phyloP scores from a whole-genome alignment of 2,329 filamentous ascomycete species.

The Trichoderma koningii region DNA sequence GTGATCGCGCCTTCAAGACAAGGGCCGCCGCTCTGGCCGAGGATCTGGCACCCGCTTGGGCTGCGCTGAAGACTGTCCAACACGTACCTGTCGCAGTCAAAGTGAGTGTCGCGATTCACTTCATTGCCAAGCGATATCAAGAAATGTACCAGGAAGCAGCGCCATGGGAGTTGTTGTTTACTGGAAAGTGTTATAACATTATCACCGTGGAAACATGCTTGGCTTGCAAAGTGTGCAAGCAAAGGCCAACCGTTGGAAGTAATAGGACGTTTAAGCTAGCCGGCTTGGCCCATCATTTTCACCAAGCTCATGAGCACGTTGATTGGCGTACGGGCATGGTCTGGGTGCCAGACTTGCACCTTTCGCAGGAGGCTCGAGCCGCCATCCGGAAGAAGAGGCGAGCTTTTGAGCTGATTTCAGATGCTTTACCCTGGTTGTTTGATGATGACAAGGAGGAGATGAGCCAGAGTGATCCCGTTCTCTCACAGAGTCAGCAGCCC shows the following conservation, averaged over 20 bases:
- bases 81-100: slow-evolving; percentile 64
- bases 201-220: slow-evolving; percentile 40
- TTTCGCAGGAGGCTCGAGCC: slow-evolving; percentile 37
- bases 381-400: slow-evolving; percentile 38
- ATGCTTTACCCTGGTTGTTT: slow-evolving; percentile 45
- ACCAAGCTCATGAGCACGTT: slow-evolving; percentile 45
- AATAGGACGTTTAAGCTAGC: slow-evolving; percentile 57
- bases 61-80: slow-evolving; percentile 58
- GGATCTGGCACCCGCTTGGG: slow-evolving; percentile 65
- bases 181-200: slow-evolving; percentile 56
- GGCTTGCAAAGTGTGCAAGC: slow-evolving; percentile 56
- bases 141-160: slow-evolving; percentile 59
- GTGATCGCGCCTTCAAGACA: no score
- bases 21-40: slow-evolving; percentile 44
- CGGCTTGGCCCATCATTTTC: slow-evolving; percentile 61
- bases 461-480: not conserved
- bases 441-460: slow-evolving; percentile 27
- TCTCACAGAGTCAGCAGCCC: no score
- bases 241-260: slow-evolving; percentile 40
- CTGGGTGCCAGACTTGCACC: slow-evolving; percentile 41
- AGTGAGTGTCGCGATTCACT: slow-evolving; percentile 64
- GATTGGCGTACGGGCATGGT: slow-evolving; percentile 55
- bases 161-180: slow-evolving; percentile 44
- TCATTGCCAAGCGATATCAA: slow-evolving; percentile 60
- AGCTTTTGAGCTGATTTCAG: slow-evolving; percentile 41